Evolutionary conservation across 805 yeast genomes (phyloP).

Genomic region (Pichia membranifaciens): DNA sequence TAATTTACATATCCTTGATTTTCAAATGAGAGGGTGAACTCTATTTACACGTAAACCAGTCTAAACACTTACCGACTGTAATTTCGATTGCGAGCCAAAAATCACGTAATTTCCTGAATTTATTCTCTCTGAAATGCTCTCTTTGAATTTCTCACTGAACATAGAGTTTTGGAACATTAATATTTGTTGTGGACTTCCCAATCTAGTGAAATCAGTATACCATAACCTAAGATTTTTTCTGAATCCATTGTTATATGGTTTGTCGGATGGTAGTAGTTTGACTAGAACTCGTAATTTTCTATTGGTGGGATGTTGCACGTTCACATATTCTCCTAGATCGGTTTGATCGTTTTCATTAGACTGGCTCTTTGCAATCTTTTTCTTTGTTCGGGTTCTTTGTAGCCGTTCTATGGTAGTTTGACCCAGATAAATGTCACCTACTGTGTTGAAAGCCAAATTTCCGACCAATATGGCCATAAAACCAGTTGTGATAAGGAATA

Average conservation of each 20-base stretch:
- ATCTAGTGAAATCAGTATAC: conserved; percentile 21
- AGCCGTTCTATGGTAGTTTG: conserved; percentile 31
- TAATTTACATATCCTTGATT: too few species aligned
- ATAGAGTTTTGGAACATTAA: conserved; percentile 27
- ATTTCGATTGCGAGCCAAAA: conserved; percentile 19
- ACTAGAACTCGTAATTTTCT: conserved; percentile 35
- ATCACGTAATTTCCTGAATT: conserved; percentile 22
- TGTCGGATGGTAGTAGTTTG: conserved; percentile 27
- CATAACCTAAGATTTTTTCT: conserved; percentile 30
- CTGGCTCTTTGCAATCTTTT: conserved; percentile 11
- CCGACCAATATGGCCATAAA: conserved; percentile 41
- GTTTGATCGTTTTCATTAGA: conserved; percentile 1
- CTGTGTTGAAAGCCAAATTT: conserved; percentile 35
- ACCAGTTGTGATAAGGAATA: conserved; percentile 38
- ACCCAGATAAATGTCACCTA: conserved; percentile 40
- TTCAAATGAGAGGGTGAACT: too few species aligned
- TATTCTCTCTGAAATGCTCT: conserved; percentile 21
- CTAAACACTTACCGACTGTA: conserved; percentile 7
- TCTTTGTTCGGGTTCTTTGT: conserved; percentile 22
- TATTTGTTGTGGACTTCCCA: conserved; percentile 11
- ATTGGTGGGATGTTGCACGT: conserved; percentile 31
- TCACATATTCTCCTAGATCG: conserved; percentile 36
- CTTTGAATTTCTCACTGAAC: conserved; percentile 23
- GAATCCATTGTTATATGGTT: conserved; percentile 36
- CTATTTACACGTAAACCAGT: too few species aligned